phyloP scores from a whole-genome alignment of 768 basidiomycete genomes.

The Melanogaster broomeanus region DNA sequence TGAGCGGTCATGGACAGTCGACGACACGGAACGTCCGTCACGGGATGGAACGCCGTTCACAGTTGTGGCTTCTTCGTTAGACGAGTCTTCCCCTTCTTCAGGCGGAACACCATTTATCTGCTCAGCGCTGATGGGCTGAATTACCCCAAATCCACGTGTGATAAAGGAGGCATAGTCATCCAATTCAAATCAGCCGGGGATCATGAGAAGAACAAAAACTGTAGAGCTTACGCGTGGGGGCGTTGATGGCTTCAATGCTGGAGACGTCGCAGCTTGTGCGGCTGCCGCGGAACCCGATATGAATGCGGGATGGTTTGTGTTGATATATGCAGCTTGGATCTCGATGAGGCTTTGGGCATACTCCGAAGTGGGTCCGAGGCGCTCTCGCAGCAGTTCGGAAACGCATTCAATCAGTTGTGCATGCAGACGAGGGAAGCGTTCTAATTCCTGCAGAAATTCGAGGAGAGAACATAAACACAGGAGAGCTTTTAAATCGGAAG shows the following conservation, averaged over 20 bases:
- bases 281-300: constrained; percentile 74
- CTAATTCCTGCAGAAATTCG: constrained; percentile 67
- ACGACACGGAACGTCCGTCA: constrained; percentile 72
- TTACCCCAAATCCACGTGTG: not conserved
- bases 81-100: constrained; percentile 68
- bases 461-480: not conserved
- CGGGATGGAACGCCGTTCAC: constrained; percentile 56
- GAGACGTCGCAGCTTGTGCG: constrained; percentile 46
- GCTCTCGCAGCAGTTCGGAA: constrained; percentile 93
- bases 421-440: constrained; percentile 92
- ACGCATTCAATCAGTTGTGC: constrained; percentile 94
- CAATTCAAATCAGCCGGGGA: constrained; percentile 12
- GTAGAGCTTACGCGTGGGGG: constrained; percentile 53
- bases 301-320: constrained; percentile 97
- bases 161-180: constrained; percentile 14
- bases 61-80: constrained; percentile 55
- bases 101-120: constrained; percentile 53
- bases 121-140: constrained; percentile 66
- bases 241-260: constrained; percentile 43
- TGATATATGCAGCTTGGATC: constrained; percentile 99
- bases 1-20: constrained; percentile 74
- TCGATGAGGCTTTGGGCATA: constrained; percentile 94
- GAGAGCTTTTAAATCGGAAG: not conserved
- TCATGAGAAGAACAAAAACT: constrained; percentile 7
- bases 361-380: constrained; percentile 94